Base-by-base conservation (phyloP, 345 rosid species). In the Brassica nigra region DNA sequence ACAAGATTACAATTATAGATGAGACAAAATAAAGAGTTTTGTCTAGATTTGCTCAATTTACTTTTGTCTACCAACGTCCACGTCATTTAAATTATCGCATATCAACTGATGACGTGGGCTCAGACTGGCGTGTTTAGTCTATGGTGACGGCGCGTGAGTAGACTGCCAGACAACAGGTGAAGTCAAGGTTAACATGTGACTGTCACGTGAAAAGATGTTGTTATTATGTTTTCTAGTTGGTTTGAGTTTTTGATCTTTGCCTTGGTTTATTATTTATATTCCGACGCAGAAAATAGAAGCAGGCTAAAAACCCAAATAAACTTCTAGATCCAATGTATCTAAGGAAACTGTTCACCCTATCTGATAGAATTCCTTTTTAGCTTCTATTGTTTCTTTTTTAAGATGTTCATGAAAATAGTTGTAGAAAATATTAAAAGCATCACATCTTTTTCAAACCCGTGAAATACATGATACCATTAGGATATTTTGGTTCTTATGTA, bases 171-270 rank as follows among this genome's bases (percentile, higher is more conserved):
- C 42, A 8, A 16, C 33, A 70, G 63, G 23, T 77, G 57, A 42
- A 42, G 34, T 27, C 6, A 52, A 52, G 66, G 34, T 28, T 14
- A 36, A n/a, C 74, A 31, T 23, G 33, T 37, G 81, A 28, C 3
- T 4, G 65, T 57, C 84, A 78, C 77, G 81, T 79, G 85, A 66
- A 29, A n/a, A 10, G 8, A 16, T 69, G 23, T 73, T 58, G 9
- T 16, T 12, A 62, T 7, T n/a, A 55, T 4, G 30, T 70, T 65
- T 49, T 16, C 76, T 71, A 69, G 30, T 52, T 9, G 29, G 28
- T 68, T 34, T 34, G 8, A 34, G 8, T 34, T 34, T 34, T 34
- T 34, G 39, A 34, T 34, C 5, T 34, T 34, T 23, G 2, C 11
- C 58, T 14, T 30, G 23, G 39, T 6, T 34, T 34, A 34, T 34